Conservation (phyloP, 129 eudicot species). For the Solidago caesia region DNA sequence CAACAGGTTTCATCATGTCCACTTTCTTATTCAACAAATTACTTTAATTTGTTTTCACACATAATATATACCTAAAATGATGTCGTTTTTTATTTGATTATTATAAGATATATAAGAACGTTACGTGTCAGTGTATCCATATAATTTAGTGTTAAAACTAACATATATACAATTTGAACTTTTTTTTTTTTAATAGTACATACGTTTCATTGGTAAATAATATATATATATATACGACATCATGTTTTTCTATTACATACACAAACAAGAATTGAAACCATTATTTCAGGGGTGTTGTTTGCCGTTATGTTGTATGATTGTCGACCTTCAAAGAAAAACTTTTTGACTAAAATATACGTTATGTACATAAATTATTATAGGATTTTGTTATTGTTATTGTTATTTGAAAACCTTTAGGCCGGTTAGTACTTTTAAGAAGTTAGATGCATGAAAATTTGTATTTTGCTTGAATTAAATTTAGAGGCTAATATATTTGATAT, state of each 20-base stretch:
- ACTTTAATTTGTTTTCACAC: background rate
- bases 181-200: background rate
- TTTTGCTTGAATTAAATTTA: no score
- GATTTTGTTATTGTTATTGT: no score
- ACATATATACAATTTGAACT: background rate
- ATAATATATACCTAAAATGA: slow-evolving; percentile 1
- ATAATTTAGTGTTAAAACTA: background rate
- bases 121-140: slow-evolving; percentile 22
- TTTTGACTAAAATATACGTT: slow-evolving; percentile 16
- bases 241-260: slow-evolving; percentile 24
- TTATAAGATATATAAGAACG: slow-evolving; percentile 10
- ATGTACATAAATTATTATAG: background rate
- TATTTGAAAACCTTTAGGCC: no score
- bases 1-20: slow-evolving; percentile 47
- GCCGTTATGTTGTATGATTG: slow-evolving; percentile 21
- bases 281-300: slow-evolving; percentile 25
- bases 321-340: background rate
- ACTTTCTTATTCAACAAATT: background rate
- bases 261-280: slow-evolving; percentile 15
- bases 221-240: background rate
- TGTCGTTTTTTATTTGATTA: background rate
- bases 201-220: slow-evolving; percentile 8
- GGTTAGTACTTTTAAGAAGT: no score
- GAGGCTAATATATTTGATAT: no score
- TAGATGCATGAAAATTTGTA: no score